Percentiles rank a stretch among this genome's conserved stretches.
phyloP scores from a whole-genome alignment of 305 asterid species.

The Rubia balearica region DNA sequence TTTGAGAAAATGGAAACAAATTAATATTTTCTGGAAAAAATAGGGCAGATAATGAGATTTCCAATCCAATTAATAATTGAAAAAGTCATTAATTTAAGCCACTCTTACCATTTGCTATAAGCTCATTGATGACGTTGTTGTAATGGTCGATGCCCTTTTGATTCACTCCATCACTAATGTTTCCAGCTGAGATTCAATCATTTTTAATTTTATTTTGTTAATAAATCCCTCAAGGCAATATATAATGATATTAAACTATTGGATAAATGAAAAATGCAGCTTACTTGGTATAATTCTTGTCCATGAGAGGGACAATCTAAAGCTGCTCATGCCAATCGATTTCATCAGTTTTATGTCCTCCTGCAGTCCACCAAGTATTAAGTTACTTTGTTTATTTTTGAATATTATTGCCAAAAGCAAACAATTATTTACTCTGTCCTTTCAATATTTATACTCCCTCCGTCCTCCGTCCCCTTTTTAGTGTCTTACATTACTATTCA shows the following conservation, averaged over 20 bases:
- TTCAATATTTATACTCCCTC: no score
- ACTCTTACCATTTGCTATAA: conserved; percentile 18
- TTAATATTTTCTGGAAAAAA: no score
- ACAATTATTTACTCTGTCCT: no score
- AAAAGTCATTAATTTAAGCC: neutral
- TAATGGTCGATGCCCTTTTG: conserved; percentile 23
- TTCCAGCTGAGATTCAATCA: conserved; percentile 20
- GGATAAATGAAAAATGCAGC: neutral
- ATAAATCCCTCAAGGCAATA: neutral
- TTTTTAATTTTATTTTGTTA: neutral
- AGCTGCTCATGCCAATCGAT: conserved; percentile 19
- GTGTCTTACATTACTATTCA: no score
- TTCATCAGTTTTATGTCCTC: conserved; percentile 15
- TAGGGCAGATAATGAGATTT: no score
- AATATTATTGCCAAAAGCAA: neutral
- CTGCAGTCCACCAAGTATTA: neutral
- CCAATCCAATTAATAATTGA: no score
- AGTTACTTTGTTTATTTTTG: neutral
- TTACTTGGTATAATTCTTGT: conserved; percentile 28
- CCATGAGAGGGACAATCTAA: conserved; percentile 29
- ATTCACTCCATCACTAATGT: conserved; percentile 24
- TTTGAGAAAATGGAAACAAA: neutral
- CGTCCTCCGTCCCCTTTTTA: no score
- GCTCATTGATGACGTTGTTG: conserved; percentile 24
- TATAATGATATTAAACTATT: no score